Evolutionary conservation across 1,139 yeast genomes (phyloP).

Genomic region (Yamadazyma mexicana): DNA sequence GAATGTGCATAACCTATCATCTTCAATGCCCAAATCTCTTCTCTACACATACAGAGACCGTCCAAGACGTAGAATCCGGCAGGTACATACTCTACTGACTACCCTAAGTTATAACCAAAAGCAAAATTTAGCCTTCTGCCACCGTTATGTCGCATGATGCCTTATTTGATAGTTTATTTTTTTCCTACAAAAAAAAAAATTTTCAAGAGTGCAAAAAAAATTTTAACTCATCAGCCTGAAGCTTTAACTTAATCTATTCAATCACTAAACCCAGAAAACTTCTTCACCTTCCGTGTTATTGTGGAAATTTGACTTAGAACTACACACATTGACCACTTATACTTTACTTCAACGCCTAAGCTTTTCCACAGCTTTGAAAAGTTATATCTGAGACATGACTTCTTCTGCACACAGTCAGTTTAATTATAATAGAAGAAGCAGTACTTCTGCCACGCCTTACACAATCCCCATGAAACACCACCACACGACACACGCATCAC

Average conservation of each 20-base stretch:
- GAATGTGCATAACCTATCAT: too few relatives aligned
- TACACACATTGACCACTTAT: too few relatives aligned
- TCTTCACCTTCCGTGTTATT: too few relatives aligned
- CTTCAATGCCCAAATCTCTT: too few relatives aligned
- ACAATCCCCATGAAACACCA: slow-evolving; percentile 32
- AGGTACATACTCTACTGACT: too few relatives aligned
- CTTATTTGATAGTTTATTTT: background rate
- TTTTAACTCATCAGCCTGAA: slow-evolving; percentile 1
- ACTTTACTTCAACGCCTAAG: background rate
- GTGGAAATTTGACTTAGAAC: too few relatives aligned
- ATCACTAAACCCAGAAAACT: background rate
- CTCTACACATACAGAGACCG: too few relatives aligned
- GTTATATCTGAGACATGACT: slow-evolving; percentile 19
- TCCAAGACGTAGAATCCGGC: too few relatives aligned
- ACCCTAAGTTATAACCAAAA: too few relatives aligned
- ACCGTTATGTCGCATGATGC: background rate
- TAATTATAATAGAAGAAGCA: slow-evolving; percentile 33
- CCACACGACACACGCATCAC: slow-evolving; percentile 10
- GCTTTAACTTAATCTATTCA: background rate
- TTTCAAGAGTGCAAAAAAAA: slow-evolving; percentile 1
- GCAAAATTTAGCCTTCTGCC: background rate
- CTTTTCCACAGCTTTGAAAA: background rate
- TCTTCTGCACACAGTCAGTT: slow-evolving; percentile 26
- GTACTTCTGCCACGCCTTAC: slow-evolving; percentile 33
- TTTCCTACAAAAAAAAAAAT: background rate